phyloP scores from a whole-genome alignment of 2,329 filamentous ascomycete genomes.

The Fusarium paranaense region DNA sequence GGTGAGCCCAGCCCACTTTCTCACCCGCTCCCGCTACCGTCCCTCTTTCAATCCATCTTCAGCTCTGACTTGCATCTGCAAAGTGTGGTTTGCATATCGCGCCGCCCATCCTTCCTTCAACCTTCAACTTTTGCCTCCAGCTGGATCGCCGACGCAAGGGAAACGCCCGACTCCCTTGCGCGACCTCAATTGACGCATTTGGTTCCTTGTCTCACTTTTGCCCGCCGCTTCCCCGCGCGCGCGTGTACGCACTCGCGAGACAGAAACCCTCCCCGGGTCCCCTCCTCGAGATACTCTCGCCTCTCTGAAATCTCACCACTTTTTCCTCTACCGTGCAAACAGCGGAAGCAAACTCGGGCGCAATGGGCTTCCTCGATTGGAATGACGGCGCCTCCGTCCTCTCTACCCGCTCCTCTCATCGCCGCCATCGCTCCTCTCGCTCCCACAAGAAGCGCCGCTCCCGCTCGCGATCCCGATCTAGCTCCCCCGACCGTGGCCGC shows the following conservation, averaged over 20 bases:
- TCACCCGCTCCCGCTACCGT: neutral
- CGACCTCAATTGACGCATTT: neutral
- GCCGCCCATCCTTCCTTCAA: slow-evolving; percentile 3
- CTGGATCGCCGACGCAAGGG: neutral
- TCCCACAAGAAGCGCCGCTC: slow-evolving; percentile 51
- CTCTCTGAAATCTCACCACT: neutral
- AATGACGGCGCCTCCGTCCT: slow-evolving; percentile 49
- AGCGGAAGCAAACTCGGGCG: neutral
- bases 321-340: neutral
- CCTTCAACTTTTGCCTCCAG: neutral
- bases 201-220: neutral
- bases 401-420: slow-evolving; percentile 45
- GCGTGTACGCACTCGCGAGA: neutral
- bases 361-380: slow-evolving; percentile 51
- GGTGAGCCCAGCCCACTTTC: slow-evolving; percentile 31
- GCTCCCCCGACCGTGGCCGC: slow-evolving; percentile 47
- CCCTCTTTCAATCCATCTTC: neutral
- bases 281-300: neutral
- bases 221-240: neutral
- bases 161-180: neutral
- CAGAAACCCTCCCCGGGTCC: neutral
- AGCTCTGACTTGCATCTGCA: slow-evolving; percentile 39
- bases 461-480: slow-evolving; percentile 53
- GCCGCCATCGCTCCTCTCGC: slow-evolving; percentile 45
- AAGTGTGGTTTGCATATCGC: slow-evolving; percentile 22